Evolutionary conservation across 495 filamentous ascomycete species (phyloP), one percentile per base, ranked within the genome.

Genomic region (Hypoxylon lienhwacheense): DNA sequence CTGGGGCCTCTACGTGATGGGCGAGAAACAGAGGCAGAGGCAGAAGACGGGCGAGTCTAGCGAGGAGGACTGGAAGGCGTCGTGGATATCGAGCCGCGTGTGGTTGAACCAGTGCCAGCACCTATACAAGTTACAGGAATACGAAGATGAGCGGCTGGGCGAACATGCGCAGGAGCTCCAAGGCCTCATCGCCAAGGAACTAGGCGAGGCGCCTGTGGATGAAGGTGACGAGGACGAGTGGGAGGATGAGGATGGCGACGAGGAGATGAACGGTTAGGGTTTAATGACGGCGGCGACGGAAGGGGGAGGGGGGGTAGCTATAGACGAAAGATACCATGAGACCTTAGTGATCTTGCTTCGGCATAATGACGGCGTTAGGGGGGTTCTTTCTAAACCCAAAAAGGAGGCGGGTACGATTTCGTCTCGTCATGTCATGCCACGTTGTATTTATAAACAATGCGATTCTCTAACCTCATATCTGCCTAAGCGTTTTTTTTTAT

Each of bases 1-100:
- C 7, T 99, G 92, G 87, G 87, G 87, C 47, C 77, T 90, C 49
- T 88, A 89, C 64, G 76, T 93, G 46, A 72, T 87, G 47, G 90
- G 88, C 0, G 83, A 88, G 68, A 90, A 85, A 73, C 62, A 80
- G 65, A 71, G 77, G 69, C 83, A 88, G 68, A 90, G 85, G 73
- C 62, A 80, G 65, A 71, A 78, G 69, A 36, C 77, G 40, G 47
- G 31, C 45, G 66, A 61, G 34, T 33, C 39, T 14, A 57, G 67
- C n/a, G 72, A 64, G 28, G 72, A 78, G 40, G 69, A 69, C 51
- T 74, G 70, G 57, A 75, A 74, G 46, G 67, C 67, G 0, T 66
- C 73, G 12, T 79, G 81, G 78, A 77, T 75, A 26, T 78, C 79
- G 1, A 80, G 83, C 50, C 70, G 81, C 40, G 79, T 83, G 33